Conservation (phyloP, 1,284 basidiomycete genomes). For the Heterobasidion annosum region DNA sequence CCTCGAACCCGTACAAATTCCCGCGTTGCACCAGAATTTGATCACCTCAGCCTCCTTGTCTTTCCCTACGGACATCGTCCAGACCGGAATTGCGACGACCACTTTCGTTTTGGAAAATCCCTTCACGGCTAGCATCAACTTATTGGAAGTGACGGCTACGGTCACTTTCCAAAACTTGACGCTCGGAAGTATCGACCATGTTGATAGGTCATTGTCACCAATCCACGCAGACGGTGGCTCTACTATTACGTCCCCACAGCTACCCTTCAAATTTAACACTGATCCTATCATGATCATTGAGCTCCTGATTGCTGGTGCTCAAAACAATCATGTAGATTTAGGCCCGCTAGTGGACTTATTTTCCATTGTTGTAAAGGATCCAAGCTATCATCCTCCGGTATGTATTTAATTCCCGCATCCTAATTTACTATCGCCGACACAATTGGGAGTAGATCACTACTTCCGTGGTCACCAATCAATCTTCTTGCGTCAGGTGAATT, state of each 20-base stretch:
- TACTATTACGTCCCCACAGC: slow-evolving; percentile 46
- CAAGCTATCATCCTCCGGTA: slow-evolving; percentile 40
- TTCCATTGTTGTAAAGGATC: slow-evolving; percentile 45
- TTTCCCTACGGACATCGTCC: slow-evolving; percentile 51
- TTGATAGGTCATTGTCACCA: slow-evolving; percentile 43
- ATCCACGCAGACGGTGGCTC: slow-evolving; percentile 56
- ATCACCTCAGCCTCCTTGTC: slow-evolving; percentile 45
- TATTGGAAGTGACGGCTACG: slow-evolving; percentile 47
- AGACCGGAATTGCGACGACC: slow-evolving; percentile 47
- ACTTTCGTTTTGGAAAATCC: slow-evolving; percentile 60
- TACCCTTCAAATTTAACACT: slow-evolving; percentile 61
- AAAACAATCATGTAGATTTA: slow-evolving; percentile 48
- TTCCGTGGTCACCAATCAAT: slow-evolving; percentile 40
- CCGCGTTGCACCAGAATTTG: slow-evolving; percentile 57
- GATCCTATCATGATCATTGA: slow-evolving; percentile 56
- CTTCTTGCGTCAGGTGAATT: slow-evolving; percentile 46
- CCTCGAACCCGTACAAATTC: slow-evolving; percentile 57
- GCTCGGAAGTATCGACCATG: slow-evolving; percentile 49
- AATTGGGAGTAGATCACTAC: slow-evolving; percentile 35
- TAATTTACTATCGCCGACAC: neutral
- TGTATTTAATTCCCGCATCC: slow-evolving; percentile 8
- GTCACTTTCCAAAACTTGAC: slow-evolving; percentile 47
- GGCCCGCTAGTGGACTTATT: slow-evolving; percentile 58
- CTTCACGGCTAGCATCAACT: slow-evolving; percentile 70
- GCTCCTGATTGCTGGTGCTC: slow-evolving; percentile 45